Conservation (phyloP, 2,329 filamentous ascomycete genomes). For the Gnomoniopsis sp. region DNA sequence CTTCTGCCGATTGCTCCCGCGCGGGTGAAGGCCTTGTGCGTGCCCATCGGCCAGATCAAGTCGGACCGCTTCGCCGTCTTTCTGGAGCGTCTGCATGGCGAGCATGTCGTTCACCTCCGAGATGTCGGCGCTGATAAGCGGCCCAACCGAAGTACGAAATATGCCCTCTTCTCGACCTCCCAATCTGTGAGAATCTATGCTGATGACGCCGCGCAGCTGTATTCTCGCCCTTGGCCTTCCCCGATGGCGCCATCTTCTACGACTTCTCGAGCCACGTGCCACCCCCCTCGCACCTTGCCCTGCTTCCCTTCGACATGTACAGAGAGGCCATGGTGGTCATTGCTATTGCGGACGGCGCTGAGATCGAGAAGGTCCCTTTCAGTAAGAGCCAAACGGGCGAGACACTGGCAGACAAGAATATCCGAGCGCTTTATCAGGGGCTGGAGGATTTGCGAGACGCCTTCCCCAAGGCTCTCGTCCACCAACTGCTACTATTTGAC, state of each 20-base stretch:
- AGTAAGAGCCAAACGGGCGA: slow-evolving; percentile 54
- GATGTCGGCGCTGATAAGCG: slow-evolving; percentile 83
- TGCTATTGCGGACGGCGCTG: slow-evolving; percentile 77
- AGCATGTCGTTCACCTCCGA: slow-evolving; percentile 78
- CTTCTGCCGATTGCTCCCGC: slow-evolving; percentile 88
- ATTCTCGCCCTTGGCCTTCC: slow-evolving; percentile 89
- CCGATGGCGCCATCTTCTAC: slow-evolving; percentile 81
- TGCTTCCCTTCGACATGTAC: slow-evolving; percentile 88
- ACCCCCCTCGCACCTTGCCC: slow-evolving; percentile 71
- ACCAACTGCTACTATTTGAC: slow-evolving; percentile 79
- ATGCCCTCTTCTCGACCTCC: not conserved
- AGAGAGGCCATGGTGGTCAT: slow-evolving; percentile 80
- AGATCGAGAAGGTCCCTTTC: slow-evolving; percentile 55
- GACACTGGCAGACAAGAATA: slow-evolving; percentile 53
- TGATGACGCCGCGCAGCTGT: slow-evolving; percentile 57
- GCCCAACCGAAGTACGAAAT: slow-evolving; percentile 73
- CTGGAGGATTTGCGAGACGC: slow-evolving; percentile 68
- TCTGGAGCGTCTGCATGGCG: slow-evolving; percentile 70
- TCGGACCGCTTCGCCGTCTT: slow-evolving; percentile 76
- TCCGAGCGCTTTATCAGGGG: slow-evolving; percentile 60
- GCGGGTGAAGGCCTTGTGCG: slow-evolving; percentile 80
- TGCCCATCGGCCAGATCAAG: slow-evolving; percentile 85
- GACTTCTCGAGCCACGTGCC: slow-evolving; percentile 79
- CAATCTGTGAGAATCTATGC: slow-evolving; percentile 4
- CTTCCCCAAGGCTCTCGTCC: slow-evolving; percentile 73